A percentile compares a stretch with the other conserved stretches of the same genome.
phyloP scores from a whole-genome alignment of 352 stramenopile species.

The Globisporangium recalcitrans region DNA sequence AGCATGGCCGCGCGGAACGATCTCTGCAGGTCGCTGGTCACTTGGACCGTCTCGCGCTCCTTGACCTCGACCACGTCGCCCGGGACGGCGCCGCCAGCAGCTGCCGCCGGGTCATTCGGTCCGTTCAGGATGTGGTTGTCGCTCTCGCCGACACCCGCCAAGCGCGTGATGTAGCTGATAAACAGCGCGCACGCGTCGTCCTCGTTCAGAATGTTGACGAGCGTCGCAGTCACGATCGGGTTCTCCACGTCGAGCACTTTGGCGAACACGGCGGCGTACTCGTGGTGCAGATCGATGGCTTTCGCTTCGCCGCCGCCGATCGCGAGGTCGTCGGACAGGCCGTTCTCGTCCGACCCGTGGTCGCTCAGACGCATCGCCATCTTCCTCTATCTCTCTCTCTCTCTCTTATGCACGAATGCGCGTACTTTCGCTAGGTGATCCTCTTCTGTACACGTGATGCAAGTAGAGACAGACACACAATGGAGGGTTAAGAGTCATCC shows the following conservation, averaged over 20 bases:
- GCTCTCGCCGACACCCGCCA: constrained; percentile 26
- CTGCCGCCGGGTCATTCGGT: constrained; percentile 25
- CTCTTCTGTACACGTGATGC: not conserved
- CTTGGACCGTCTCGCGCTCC: constrained; percentile 32
- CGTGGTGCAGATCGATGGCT: constrained; percentile 10
- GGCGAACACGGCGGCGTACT: constrained; percentile 34
- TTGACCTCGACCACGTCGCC: constrained; percentile 4
- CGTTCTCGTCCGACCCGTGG: constrained; percentile 4
- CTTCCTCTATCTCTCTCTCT: not conserved
- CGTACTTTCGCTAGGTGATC: not conserved
- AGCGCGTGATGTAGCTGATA: constrained; percentile 54
- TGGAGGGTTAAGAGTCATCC: not conserved
- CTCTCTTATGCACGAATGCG: not conserved
- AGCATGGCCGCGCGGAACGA: constrained; percentile 88
- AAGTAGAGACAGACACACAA: not conserved
- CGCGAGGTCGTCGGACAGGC: not conserved
- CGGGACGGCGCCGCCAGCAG: constrained; percentile 10
- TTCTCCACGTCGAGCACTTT: constrained; percentile 51
- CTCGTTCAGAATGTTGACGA: constrained; percentile 54
- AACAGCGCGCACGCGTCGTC: constrained; percentile 63
- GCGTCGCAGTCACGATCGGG: constrained; percentile 39
- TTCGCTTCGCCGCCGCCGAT: not conserved
- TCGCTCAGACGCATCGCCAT: constrained; percentile 13
- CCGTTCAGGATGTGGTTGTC: constrained; percentile 35
- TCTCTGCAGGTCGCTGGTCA: constrained; percentile 58